Evolutionary conservation across 2,329 filamentous ascomycete species (phyloP).

Genomic region (Colletotrichum neosansevieriae): DNA sequence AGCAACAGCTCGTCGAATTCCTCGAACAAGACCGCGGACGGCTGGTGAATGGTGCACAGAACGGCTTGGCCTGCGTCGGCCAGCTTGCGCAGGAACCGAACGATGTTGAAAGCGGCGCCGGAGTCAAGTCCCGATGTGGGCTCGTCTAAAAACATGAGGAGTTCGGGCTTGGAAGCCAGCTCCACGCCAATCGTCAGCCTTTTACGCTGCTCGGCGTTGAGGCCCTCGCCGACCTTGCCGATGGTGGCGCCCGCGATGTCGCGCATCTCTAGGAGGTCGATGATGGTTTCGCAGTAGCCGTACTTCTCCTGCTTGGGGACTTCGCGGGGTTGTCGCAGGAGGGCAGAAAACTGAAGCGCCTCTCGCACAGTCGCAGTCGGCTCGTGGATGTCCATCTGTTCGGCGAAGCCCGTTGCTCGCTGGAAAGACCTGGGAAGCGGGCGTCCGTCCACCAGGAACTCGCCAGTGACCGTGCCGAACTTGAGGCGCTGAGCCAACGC

Average conservation of each 20-base stretch:
- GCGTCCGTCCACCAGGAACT: constrained; percentile 83
- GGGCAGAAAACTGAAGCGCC: constrained; percentile 73
- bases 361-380: constrained; percentile 75
- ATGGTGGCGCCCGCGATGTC: constrained; percentile 74
- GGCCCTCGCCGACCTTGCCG: constrained; percentile 68
- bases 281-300: constrained; percentile 75
- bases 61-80: constrained; percentile 71
- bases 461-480: constrained; percentile 80
- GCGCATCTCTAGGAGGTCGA: constrained; percentile 77
- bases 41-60: constrained; percentile 72
- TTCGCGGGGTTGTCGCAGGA: constrained; percentile 71
- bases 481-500: constrained; percentile 80
- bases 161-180: constrained; percentile 67
- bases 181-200: constrained; percentile 68
- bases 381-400: constrained; percentile 77
- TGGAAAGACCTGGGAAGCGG: constrained; percentile 82
- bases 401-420: constrained; percentile 77
- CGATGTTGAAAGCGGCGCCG: constrained; percentile 70
- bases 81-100: constrained; percentile 71
- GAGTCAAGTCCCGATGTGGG: constrained; percentile 70
- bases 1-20: constrained; percentile 68
- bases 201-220: constrained; percentile 71
- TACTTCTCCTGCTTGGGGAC: constrained; percentile 72
- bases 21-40: constrained; percentile 67
- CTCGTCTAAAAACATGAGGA: constrained; percentile 76